Evolutionary conservation across 441 rosid genomes (phyloP).

Genomic region (Populus hybrid): DNA sequence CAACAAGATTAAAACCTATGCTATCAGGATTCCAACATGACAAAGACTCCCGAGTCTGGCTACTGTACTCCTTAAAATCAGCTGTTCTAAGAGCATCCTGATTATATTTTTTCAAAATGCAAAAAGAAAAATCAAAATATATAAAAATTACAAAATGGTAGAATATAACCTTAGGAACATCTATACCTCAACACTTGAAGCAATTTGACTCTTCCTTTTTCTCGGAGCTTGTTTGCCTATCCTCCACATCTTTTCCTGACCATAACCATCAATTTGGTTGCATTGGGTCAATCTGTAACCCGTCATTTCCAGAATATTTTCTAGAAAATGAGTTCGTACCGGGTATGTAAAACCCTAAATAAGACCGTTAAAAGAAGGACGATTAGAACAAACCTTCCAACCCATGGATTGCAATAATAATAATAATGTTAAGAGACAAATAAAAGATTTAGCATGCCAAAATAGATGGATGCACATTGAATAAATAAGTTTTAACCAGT

Average conservation of each 20-base stretch:
- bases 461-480: neutral
- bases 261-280: constrained; percentile 91
- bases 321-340: constrained; percentile 68
- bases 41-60: constrained; percentile 66
- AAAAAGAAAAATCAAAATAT: constrained; percentile 21
- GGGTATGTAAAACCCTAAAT: constrained; percentile 78
- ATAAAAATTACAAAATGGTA: neutral
- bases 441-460: neutral
- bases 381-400: constrained; percentile 2
- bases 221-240: constrained; percentile 71
- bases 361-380: constrained; percentile 22
- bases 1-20: constrained; percentile 90
- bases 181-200: constrained; percentile 78
- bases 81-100: constrained; percentile 79
- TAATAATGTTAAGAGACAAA: neutral
- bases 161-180: constrained; percentile 8
- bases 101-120: constrained; percentile 19
- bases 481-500: neutral
- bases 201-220: constrained; percentile 88
- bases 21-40: constrained; percentile 92
- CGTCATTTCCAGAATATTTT: constrained; percentile 69
- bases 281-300: constrained; percentile 64
- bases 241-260: constrained; percentile 89
- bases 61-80: constrained; percentile 55
- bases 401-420: neutral